Percentiles rank a stretch among this genome's conserved stretches.
These are phyloP conservation scores for Dichomitus squalens DNA, from an alignment of 1,284 basidiomycete genomes.

Conservation along the genomic window DNA sequence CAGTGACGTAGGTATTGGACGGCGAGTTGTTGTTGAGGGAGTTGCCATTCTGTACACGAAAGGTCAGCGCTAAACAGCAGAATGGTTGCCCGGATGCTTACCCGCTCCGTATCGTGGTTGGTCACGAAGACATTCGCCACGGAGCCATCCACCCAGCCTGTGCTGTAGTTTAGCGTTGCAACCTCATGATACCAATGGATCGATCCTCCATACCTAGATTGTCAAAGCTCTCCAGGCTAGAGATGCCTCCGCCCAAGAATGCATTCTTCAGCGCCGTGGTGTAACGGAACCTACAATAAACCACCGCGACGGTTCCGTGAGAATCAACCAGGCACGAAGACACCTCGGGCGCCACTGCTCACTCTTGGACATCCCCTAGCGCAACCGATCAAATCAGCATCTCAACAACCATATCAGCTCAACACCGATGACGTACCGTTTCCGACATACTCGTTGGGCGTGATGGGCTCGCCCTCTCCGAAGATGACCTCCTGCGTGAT, in stretches of 20 bases:
- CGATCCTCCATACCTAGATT: constrained; percentile 41
- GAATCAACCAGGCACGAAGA: background rate
- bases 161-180: background rate
- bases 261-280: constrained; percentile 52
- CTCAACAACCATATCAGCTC: background rate
- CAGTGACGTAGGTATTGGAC: constrained; percentile 63
- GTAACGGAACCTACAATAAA: constrained; percentile 57
- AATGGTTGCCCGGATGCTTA: constrained; percentile 29
- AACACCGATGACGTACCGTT: constrained; percentile 42
- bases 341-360: constrained; percentile 21
- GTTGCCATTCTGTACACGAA: constrained; percentile 42
- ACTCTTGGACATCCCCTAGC: constrained; percentile 66
- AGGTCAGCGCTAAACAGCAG: background rate
- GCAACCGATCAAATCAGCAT: background rate
- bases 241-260: constrained; percentile 54
- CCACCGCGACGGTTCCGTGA: background rate
- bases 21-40: constrained; percentile 63
- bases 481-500: constrained; percentile 64
- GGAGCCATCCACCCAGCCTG: constrained; percentile 59
- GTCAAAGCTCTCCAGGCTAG: constrained; percentile 56
- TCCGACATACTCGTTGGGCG: constrained; percentile 54
- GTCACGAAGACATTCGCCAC: constrained; percentile 68
- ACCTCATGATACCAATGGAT: background rate
- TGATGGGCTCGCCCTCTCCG: constrained; percentile 53
- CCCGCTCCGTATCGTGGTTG: constrained; percentile 73